These are phyloP conservation scores for Butyriboletus loyo DNA, from an alignment of 768 basidiomycete genomes.

Conservation along the genomic window DNA sequence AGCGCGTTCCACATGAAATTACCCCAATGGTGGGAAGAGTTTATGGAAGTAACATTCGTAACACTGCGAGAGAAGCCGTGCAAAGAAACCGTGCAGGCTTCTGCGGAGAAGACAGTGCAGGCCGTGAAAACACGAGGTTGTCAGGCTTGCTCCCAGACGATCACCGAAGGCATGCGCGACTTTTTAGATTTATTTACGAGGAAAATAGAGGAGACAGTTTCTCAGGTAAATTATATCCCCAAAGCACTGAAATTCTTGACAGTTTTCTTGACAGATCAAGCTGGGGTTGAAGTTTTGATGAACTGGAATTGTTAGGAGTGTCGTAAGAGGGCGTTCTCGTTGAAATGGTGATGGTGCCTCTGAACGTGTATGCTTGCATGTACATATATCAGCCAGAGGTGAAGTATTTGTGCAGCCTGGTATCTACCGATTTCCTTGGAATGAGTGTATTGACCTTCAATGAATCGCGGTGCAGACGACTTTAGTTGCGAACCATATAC, in stretches of 20 bases:
- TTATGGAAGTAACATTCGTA: slow-evolving; percentile 10
- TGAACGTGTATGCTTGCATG: not conserved
- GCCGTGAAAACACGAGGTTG: not conserved
- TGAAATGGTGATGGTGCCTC: not conserved
- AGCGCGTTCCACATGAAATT: not conserved
- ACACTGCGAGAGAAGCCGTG: slow-evolving; percentile 19
- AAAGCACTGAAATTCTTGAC: not conserved
- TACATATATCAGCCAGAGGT: not conserved
- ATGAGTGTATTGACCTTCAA: not conserved
- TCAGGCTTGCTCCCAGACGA: not conserved
- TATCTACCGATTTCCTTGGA: not conserved
- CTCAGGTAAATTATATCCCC: not conserved
- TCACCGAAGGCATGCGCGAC: slow-evolving; percentile 13
- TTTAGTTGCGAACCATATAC: not conserved
- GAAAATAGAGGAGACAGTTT: slow-evolving; percentile 10
- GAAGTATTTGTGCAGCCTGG: not conserved
- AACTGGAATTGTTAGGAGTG: not conserved
- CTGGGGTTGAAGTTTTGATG: not conserved
- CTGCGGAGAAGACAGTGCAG: slow-evolving; percentile 1
- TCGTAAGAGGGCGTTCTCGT: not conserved
- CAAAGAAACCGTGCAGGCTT: slow-evolving; percentile 1
- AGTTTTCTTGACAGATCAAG: not conserved
- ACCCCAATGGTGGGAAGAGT: slow-evolving; percentile 21
- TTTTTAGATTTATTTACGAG: slow-evolving; percentile 5
- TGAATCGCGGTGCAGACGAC: not conserved